Percentiles rank a stretch among this genome's conserved stretches.
These are phyloP conservation scores for Brassica nigra DNA, from an alignment of 345 rosid species.

Conservation along the genomic window DNA sequence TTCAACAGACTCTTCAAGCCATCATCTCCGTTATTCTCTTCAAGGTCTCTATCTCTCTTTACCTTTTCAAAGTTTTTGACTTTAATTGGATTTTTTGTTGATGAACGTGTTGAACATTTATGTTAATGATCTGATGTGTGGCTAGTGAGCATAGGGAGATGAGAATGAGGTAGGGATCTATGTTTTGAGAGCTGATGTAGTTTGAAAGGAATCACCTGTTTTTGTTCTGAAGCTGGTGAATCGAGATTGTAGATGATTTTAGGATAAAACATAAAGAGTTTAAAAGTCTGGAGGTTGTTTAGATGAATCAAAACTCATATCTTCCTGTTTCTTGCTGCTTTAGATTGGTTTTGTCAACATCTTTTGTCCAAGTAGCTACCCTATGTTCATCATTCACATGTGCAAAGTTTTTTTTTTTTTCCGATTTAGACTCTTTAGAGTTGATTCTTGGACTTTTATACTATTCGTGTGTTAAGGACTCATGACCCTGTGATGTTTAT, in stretches of 20 bases:
- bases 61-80: not conserved
- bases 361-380: not conserved
- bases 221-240: not conserved
- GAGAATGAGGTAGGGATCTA: not conserved
- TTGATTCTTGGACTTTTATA: not conserved
- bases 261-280: not conserved
- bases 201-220: not conserved
- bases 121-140: not conserved
- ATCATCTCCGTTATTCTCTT: slow-evolving; percentile 70
- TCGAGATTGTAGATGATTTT: slow-evolving; percentile 3
- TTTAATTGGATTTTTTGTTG: not conserved
- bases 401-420: not conserved
- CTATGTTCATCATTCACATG: not conserved
- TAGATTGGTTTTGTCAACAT: not conserved
- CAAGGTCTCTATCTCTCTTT: slow-evolving; percentile 43
- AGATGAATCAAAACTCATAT: not conserved
- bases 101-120: not conserved
- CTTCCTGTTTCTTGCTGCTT: slow-evolving; percentile 14
- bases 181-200: not conserved
- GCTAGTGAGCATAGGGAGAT: not conserved
- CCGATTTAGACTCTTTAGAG: too few relatives aligned
- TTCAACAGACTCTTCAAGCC: slow-evolving; percentile 77
- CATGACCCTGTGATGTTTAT: slow-evolving; percentile 9
- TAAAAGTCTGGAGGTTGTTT: not conserved
- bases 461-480: not conserved